Evolutionary conservation across 805 yeast species (phyloP), one percentile per base, ranked within the genome.

Genomic region (Wickerhamiella alocasiicola): DNA sequence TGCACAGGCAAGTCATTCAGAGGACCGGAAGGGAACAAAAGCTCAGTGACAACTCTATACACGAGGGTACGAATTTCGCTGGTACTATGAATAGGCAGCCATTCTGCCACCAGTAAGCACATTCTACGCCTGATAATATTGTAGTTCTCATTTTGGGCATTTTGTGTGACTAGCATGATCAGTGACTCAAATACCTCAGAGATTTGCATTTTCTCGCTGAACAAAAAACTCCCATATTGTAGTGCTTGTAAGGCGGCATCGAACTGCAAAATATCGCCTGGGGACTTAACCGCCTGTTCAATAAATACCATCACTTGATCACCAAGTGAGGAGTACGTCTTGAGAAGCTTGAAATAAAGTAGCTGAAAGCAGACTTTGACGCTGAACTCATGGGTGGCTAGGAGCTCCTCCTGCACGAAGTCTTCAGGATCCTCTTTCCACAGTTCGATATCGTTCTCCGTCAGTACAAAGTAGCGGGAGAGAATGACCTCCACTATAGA

Each of bases 381-480:
- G 55, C 81, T 87, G 55, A 65, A 83, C 54, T 87, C 96, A 76
- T 82, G 84, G 23, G 48, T 47, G 24, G 46, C 49, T n/a, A 45
- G 36, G 43, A 78, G 62, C 49, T 85, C 94, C 53, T 84, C 94
- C 47, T 77, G 76, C 16, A 81, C 76, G 83, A 94, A 91, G 56
- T 84, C 95, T 56, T 85, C 97, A 0, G 97, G 95, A 45, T 85
- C 94, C 13, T 70, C 57, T 9, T 66, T 56, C 97, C 97, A 91
- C 28, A 73, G 64, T 50, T 81, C 93, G 36, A 88, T 57, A 55
- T 87, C 96, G 1, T 70, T 58, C 0, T 88, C 84, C 44, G 76
- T 72, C 36, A 87, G 59, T 42, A 78, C 71, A 46, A 91, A 65
- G 57, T 83, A 87, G 73, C 78, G 78, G 30, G 69, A 66, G 44